Evolutionary conservation across 306 rosid genomes (phyloP).

Genomic region (Mimosa pudica): DNA sequence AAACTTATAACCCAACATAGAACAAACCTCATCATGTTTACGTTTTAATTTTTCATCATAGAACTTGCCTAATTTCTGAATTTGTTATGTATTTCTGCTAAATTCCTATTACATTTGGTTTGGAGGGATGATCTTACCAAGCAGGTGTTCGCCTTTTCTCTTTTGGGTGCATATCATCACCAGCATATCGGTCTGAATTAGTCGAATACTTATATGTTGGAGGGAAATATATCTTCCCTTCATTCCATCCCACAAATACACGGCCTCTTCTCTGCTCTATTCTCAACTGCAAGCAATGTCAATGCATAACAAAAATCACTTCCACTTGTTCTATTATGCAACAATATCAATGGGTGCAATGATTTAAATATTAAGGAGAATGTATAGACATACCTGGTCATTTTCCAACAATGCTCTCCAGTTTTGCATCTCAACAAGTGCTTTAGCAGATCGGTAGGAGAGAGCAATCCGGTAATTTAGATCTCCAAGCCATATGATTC

Average conservation of each 20-base stretch:
- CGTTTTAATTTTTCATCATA: neutral
- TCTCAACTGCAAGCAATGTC: conserved; percentile 66
- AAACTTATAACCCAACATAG: neutral
- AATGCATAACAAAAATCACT: conserved; percentile 26
- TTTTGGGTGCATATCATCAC: conserved; percentile 92
- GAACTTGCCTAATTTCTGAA: conserved; percentile 7
- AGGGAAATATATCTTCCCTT: conserved; percentile 96
- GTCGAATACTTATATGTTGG: conserved; percentile 98
- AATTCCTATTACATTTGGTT: conserved; percentile 6
- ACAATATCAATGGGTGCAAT: conserved; percentile 17
- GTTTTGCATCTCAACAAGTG: conserved; percentile 98
- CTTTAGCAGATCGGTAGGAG: conserved; percentile 90
- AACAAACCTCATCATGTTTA: conserved; percentile 13
- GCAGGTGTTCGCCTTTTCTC: conserved; percentile 98
- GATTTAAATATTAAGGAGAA: conserved; percentile 13
- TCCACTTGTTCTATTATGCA: conserved; percentile 4
- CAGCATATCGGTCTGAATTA: conserved; percentile 94
- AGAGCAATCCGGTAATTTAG: conserved; percentile 93
- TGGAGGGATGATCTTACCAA: conserved; percentile 62
- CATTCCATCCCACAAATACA: conserved; percentile 88
- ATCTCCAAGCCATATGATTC: conserved; percentile 99
- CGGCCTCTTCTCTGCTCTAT: conserved; percentile 93
- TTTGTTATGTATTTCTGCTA: conserved; percentile 17
- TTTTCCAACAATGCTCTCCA: conserved; percentile 98
- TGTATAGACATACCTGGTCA: conserved; percentile 71